Base-by-base conservation (phyloP, 2,329 filamentous ascomycete species). In the Cordyceps pruinosa region DNA sequence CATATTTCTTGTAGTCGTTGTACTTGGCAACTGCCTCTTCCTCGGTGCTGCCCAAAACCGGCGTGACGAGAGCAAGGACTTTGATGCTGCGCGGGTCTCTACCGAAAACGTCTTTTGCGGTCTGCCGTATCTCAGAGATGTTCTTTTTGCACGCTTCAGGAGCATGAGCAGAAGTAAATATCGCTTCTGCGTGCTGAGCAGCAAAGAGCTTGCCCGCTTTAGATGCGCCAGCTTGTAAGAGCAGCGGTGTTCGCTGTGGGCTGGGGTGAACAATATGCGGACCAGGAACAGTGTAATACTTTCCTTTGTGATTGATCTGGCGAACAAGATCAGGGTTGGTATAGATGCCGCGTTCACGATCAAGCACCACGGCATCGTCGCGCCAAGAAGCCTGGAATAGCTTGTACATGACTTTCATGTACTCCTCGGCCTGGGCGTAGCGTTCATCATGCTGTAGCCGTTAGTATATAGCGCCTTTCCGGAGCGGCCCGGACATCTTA, bases 161-260 rank as follows among this genome's bases (percentile, higher is more conserved):
- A 8, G 75, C 77, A 62, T 85, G 82, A 0, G 79, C 81, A 0
- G 77, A 80, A 1, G 86, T 76, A 59, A 87, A 86, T 41, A 87
- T 83, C 1, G 78, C 82, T 63, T 88, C 84, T 0, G 84, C 84
- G 61, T 87, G 82, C 55, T 81, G 79, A 0, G 83, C 80, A 0
- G 82, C 82, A 61, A 88, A 87, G 0, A 69, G 68, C 60, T 83
- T 84, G 1, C 83, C 84, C 0, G 81, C 75, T 54, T 75, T 81
- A 0, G 81, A 84, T 0, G 83, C 84, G 0, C 84, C 84, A 0
- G 84, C 84, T 65, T 87, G 84, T 17, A 87, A 72, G 26, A 87
- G 77, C 6, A 87, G 73, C 0, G 85, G 84, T 0, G 84, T 87
- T 1, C 85, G 74, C 62, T 87, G 85, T 0, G 83, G 83, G 4